These are phyloP conservation scores for Colletotrichum lindemuthianum DNA, from an alignment of 2,329 filamentous ascomycete species.

Conservation along the genomic window DNA sequence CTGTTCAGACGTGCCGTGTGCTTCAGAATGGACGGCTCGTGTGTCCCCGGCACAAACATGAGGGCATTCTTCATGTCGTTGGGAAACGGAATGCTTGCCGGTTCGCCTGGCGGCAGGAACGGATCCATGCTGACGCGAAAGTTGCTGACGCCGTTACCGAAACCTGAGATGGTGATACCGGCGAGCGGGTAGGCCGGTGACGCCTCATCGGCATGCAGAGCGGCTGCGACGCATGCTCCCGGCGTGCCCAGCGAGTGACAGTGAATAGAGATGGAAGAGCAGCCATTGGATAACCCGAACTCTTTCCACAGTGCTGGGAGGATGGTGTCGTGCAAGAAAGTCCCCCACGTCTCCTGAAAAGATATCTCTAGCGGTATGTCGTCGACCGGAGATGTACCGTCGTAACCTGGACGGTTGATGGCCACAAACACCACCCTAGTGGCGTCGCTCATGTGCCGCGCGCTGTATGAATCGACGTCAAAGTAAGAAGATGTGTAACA, in stretches of 20 bases:
- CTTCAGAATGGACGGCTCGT: constrained; percentile 32
- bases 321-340: constrained; percentile 31
- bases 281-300: constrained; percentile 35
- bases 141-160: constrained; percentile 29
- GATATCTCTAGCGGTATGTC: constrained; percentile 21
- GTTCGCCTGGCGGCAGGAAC: constrained; percentile 1
- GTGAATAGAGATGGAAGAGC: constrained; percentile 37
- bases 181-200: constrained; percentile 35
- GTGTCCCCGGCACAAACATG: constrained; percentile 36
- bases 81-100: constrained; percentile 17
- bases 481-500: constrained; percentile 37
- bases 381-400: constrained; percentile 30
- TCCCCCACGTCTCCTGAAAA: constrained; percentile 29
- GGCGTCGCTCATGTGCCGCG: constrained; percentile 25
- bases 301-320: constrained; percentile 37
- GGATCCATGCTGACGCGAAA: background rate
- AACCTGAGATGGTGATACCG: constrained; percentile 39
- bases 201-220: constrained; percentile 20
- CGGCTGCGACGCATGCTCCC: constrained; percentile 36
- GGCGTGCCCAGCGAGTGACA: constrained; percentile 38
- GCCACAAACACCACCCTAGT: constrained; percentile 38
- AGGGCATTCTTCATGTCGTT: constrained; percentile 30
- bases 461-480: constrained; percentile 37
- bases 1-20: constrained; percentile 34
- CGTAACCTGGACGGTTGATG: constrained; percentile 39